Conservation (phyloP, 441 rosid species). For the Flueggea neowawraea region DNA sequence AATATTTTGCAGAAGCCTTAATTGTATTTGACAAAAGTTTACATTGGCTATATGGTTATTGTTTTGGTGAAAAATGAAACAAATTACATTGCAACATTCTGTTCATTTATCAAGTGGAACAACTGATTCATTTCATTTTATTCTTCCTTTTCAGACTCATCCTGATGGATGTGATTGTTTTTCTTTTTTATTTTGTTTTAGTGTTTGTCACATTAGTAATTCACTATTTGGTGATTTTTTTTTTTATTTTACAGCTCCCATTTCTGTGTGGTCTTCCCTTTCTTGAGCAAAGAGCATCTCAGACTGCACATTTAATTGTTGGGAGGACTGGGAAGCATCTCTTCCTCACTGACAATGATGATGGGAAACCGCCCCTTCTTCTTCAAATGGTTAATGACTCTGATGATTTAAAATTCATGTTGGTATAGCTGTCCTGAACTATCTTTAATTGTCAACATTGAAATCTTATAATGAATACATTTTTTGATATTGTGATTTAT, state of each 20-base stretch:
- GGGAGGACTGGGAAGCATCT: slow-evolving; percentile 96
- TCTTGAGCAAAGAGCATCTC: slow-evolving; percentile 84
- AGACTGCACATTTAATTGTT: slow-evolving; percentile 78
- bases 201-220: not conserved
- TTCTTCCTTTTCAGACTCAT: not conserved
- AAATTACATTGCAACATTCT: not conserved
- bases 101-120: not conserved
- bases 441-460: slow-evolving; percentile 6
- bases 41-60: not conserved
- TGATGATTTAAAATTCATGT: slow-evolving; percentile 74
- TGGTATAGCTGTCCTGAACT: slow-evolving; percentile 19
- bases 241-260: slow-evolving; percentile 56
- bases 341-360: slow-evolving; percentile 75
- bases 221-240: not conserved
- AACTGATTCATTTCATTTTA: not conserved
- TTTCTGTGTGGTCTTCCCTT: slow-evolving; percentile 78
- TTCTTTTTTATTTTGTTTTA: not conserved
- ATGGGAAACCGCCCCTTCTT: slow-evolving; percentile 87
- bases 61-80: not conserved
- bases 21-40: not conserved
- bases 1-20: not conserved
- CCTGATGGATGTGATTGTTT: not conserved
- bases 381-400: slow-evolving; percentile 85
- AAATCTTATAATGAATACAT: slow-evolving; percentile 13
- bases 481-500: slow-evolving; percentile 18